phyloP scores from a whole-genome alignment of 306 rosid species.

The Myrica gale region DNA sequence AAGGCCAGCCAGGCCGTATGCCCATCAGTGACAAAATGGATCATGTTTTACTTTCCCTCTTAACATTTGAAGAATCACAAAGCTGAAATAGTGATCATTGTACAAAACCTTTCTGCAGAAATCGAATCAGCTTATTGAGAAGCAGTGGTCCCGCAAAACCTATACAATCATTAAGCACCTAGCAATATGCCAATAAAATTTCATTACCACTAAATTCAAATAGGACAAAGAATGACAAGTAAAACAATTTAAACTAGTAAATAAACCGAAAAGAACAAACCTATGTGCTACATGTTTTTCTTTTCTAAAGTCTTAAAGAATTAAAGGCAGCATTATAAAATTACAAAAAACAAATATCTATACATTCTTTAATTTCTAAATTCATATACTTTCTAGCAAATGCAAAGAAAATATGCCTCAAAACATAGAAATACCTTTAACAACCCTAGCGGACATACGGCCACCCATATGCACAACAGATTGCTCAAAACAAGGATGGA shows the following conservation, averaged over 20 bases:
- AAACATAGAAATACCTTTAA: constrained; percentile 57
- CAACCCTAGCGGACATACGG: constrained; percentile 76
- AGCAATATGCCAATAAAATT: constrained; percentile 21
- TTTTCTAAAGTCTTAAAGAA: not conserved
- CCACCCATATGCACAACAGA: constrained; percentile 91
- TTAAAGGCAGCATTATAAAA: not conserved
- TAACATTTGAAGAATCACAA: constrained; percentile 22
- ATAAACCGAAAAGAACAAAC: not conserved
- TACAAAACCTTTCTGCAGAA: constrained; percentile 77
- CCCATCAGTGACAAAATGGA: constrained; percentile 15
- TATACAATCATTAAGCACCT: constrained; percentile 85
- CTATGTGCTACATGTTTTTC: not conserved
- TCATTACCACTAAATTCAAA: not conserved
- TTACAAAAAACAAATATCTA: not conserved
- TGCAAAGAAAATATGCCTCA: constrained; percentile 17
- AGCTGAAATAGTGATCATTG: constrained; percentile 27
- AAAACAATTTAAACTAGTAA: not conserved
- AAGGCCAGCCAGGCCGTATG: too few relatives aligned
- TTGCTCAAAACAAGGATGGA: constrained; percentile 75
- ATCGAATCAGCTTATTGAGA: constrained; percentile 82
- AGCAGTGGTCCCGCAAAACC: constrained; percentile 94
- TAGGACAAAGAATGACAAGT: not conserved
- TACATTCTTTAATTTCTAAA: too few relatives aligned
- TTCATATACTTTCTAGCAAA: not conserved
- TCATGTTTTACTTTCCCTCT: constrained; percentile 5